Evolutionary conservation across 2,329 filamentous ascomycete genomes (phyloP), one percentile per base, ranked within the genome.

Genomic region (Trichoderma guizhouense): DNA sequence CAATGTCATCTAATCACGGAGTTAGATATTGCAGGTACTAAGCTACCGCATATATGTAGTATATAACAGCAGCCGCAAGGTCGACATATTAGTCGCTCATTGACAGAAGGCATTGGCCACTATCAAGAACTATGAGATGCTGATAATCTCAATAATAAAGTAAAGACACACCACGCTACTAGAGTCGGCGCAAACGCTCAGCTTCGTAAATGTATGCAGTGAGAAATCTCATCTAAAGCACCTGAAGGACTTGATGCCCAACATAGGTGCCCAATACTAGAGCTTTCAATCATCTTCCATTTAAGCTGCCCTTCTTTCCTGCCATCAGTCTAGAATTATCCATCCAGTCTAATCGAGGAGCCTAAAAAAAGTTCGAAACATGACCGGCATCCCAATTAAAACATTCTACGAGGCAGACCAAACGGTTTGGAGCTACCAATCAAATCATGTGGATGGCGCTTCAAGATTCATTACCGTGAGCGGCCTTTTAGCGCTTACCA

Each of bases 1-100:
- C 51, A 77, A 80, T 69, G 82, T 83, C 26, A 79, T 80, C n/a
- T 83, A 76, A 74, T 34, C 14, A 57, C 3, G 0, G 9, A 21
- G n/a, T 6, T 21, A 51, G 36, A 39, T 39, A 21, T 21, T 21
- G 5, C 11, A 34, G 32, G 32, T 34, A 51, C 2, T 21, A 51
- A 21, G 43, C 43, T 7, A 18, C 9, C n/a, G 8, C 9, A 51
- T 3, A 51, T 51, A 51, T 21, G 9, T 12, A 51, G 14, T 11
- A 51, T 21, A 9, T 51, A 11, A 11, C 43, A 51, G 11, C 43
- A 11, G n/a, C 43, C 18, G n/a, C 43, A 47, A 47, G 18, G 18
- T 43, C 18, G 15, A 15, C 15, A 47, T 47, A 47, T 6, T 14
- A 14, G 18, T 21, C 8, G 18, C n/a, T 47, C 39, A 9, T 4